Evolutionary conservation across 805 yeast genomes (phyloP), one percentile per base, ranked within the genome.

Genomic region (Zygosaccharomyces kombuchaensis): DNA sequence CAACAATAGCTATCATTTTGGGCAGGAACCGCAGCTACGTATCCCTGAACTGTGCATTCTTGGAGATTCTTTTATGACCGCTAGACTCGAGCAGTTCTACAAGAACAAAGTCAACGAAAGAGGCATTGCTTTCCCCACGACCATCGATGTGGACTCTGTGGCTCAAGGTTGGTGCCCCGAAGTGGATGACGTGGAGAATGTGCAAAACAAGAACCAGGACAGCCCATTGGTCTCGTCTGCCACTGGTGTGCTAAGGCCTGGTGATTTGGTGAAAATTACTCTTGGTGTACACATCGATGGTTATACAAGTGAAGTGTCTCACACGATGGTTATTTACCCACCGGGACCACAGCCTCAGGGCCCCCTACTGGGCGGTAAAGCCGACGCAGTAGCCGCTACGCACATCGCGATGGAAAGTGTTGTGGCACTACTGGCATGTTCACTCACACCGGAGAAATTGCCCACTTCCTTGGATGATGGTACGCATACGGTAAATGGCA

Each of bases 261-360:
- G 98, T 41, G 97, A 93, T 65, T 74, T 90, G 39, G 87, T 87
- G 27, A 90, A 91, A 51, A 76, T 93, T 47, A 72, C 85, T 9
- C 73, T 91, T 23, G 99, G 97, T 40, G 90, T 84, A 48, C 97
- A 93, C 53, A 79, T 93, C 55, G 99, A 93, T 67, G 99, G 99
- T 45, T 93, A 90, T 71, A 86, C 97, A 9, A 81, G 96, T 1
- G 79, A 81, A 63, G 81, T 80, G 9, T 80, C 95, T 23, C 99
- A 93, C 67, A 90, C 97, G 1, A 60, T 88, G 51, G 93, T 89
- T 25, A 81, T 89, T 44, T 85, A 80, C 57, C 95, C 95, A 43
- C 69, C 65, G 19, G 65, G 68, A 22, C 60, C 66, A 22, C 47
- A 66, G 34, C 90, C 91, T 40, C 66, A 76, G 14, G 93, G 88